These are phyloP conservation scores for Flammula alnicola DNA, from an alignment of 1,284 basidiomycete genomes.

Conservation along the genomic window DNA sequence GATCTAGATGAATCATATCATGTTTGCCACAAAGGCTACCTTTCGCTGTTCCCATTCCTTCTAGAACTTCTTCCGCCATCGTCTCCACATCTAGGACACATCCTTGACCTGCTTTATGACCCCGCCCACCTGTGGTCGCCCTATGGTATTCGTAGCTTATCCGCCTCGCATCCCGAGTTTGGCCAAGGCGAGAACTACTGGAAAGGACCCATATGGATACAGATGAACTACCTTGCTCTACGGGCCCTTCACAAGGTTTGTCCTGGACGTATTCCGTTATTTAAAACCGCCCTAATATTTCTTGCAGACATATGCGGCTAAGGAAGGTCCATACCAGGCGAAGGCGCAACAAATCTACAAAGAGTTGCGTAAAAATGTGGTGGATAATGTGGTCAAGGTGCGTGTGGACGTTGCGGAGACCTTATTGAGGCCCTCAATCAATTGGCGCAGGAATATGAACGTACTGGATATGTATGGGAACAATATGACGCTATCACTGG, in stretches of 20 bases:
- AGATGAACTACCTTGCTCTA: slow-evolving; percentile 92
- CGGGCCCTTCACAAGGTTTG: slow-evolving; percentile 76
- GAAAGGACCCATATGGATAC: slow-evolving; percentile 96
- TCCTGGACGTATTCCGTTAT: slow-evolving; percentile 1
- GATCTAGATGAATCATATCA: slow-evolving; percentile 83
- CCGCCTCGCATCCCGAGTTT: slow-evolving; percentile 83
- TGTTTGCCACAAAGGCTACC: slow-evolving; percentile 90
- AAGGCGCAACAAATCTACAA: slow-evolving; percentile 80
- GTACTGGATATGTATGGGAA: slow-evolving; percentile 95
- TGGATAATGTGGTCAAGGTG: slow-evolving; percentile 87
- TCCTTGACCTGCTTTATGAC: slow-evolving; percentile 81
- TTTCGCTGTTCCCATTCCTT: slow-evolving; percentile 92
- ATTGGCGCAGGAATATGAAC: slow-evolving; percentile 79
- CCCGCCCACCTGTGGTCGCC: slow-evolving; percentile 89
- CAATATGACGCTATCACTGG: slow-evolving; percentile 90
- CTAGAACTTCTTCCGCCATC: slow-evolving; percentile 76
- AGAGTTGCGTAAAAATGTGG: slow-evolving; percentile 79
- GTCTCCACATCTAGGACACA: slow-evolving; percentile 78
- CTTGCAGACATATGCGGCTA: slow-evolving; percentile 72
- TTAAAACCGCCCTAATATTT: slow-evolving; percentile 4
- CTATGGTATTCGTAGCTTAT: slow-evolving; percentile 88
- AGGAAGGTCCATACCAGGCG: slow-evolving; percentile 81
- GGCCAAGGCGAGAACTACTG: slow-evolving; percentile 95
- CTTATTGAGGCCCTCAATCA: neutral
- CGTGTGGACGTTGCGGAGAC: slow-evolving; percentile 14